A percentile compares a stretch with the other conserved stretches of the same genome.
Conservation (phyloP, 1,139 yeast species). For the Yamadazyma membranifaciens region DNA sequence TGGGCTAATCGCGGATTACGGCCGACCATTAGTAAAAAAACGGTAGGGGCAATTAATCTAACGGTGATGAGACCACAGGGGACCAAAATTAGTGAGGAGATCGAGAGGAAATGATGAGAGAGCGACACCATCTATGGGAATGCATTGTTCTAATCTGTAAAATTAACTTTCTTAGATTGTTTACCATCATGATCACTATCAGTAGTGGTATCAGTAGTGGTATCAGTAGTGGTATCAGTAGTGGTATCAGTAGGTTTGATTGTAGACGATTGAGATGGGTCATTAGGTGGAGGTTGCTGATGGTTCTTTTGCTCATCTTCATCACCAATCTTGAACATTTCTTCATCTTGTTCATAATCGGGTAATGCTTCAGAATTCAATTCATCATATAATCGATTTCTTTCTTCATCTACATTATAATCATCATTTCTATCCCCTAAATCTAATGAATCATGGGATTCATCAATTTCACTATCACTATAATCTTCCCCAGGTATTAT, state of each 20-base stretch:
- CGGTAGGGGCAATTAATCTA: not conserved
- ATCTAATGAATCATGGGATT: conserved; percentile 27
- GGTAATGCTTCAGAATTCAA: conserved; percentile 39
- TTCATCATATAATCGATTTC: conserved; percentile 41
- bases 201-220: not conserved
- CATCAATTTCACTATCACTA: conserved; percentile 29
- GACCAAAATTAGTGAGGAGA: too few relatives aligned
- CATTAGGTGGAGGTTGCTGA: too few relatives aligned
- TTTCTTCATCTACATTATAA: conserved; percentile 22
- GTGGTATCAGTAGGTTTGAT: too few relatives aligned
- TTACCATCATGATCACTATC: conserved; percentile 1
- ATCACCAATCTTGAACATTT: conserved; percentile 43
- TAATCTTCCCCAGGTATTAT: conserved; percentile 71
- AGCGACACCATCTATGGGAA: not conserved
- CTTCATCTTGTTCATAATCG: conserved; percentile 40
- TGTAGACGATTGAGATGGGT: too few relatives aligned
- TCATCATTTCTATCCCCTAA: conserved; percentile 24
- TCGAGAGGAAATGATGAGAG: not conserved
- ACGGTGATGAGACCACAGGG: not conserved
- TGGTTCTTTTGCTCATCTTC: conserved; percentile 27
- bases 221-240: too few relatives aligned
- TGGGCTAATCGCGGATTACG: conserved; percentile 3
- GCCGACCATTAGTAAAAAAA: not conserved
- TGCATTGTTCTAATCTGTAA: conserved; percentile 7
- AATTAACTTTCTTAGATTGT: conserved; percentile 7